Evolutionary conservation across 768 basidiomycete genomes (phyloP).

Genomic region (Asterophora lycoperdoides): DNA sequence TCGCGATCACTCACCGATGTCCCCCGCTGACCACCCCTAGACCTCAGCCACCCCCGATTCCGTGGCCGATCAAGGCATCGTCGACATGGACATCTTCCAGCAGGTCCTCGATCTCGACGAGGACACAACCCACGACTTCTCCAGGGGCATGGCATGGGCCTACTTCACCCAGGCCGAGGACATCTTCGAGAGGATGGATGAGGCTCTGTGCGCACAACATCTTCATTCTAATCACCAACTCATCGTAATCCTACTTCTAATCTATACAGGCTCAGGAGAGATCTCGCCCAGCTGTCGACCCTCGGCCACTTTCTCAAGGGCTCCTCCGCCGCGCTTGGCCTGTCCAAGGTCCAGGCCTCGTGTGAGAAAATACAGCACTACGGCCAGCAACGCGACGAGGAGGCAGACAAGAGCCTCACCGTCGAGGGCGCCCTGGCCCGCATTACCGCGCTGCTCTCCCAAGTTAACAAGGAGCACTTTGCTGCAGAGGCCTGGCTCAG

Average conservation of each 20-base stretch:
- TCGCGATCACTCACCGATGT: conserved; percentile 3
- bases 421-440: conserved; percentile 48
- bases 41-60: not conserved
- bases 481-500: conserved; percentile 67
- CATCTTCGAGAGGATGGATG: conserved; percentile 78
- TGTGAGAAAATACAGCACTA: conserved; percentile 93
- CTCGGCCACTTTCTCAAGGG: conserved; percentile 97
- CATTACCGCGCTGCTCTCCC: conserved; percentile 53
- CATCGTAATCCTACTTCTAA: too few species aligned
- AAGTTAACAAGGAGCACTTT: conserved; percentile 64
- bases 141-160: conserved; percentile 67
- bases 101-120: conserved; percentile 95
- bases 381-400: conserved; percentile 65
- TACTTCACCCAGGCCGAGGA: conserved; percentile 77
- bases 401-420: conserved; percentile 36
- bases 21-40: not conserved
- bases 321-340: conserved; percentile 91
- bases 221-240: not conserved
- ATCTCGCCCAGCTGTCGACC: conserved; percentile 62
- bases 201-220: conserved; percentile 60
- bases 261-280: conserved; percentile 43
- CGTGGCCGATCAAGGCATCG: conserved; percentile 27
- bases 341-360: conserved; percentile 71
- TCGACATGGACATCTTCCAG: conserved; percentile 76
- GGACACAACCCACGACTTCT: conserved; percentile 64